These are phyloP conservation scores for Daldinia loculata DNA, from an alignment of 495 filamentous ascomycete species.

Conservation along the genomic window DNA sequence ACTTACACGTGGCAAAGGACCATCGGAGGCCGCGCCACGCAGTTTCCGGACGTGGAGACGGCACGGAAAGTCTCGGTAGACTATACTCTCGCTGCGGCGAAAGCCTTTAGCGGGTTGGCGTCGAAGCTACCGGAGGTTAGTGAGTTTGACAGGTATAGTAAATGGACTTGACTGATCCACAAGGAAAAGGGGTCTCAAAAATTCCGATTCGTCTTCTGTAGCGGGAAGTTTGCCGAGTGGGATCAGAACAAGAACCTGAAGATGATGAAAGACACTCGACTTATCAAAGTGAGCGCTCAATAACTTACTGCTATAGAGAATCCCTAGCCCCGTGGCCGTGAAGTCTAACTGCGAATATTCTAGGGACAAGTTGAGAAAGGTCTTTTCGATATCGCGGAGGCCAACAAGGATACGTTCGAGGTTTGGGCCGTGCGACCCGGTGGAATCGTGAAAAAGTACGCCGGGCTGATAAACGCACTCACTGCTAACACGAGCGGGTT, in stretches of 20 bases:
- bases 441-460: slow-evolving; percentile 50
- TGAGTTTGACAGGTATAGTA: too few relatives aligned
- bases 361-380: slow-evolving; percentile 56
- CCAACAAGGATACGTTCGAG: slow-evolving; percentile 44
- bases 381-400: slow-evolving; percentile 47
- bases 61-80: slow-evolving; percentile 53
- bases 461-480: slow-evolving; percentile 42
- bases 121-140: slow-evolving; percentile 23
- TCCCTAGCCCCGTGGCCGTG: background rate
- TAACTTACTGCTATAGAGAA: background rate
- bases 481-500: slow-evolving; percentile 37
- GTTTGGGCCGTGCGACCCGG: slow-evolving; percentile 45
- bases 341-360: slow-evolving; percentile 1
- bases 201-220: slow-evolving; percentile 63
- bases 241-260: slow-evolving; percentile 56
- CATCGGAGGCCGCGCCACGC: slow-evolving; percentile 42
- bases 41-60: slow-evolving; percentile 46
- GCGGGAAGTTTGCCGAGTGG: slow-evolving; percentile 57
- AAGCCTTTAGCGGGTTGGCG: slow-evolving; percentile 49
- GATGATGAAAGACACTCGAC: slow-evolving; percentile 54
- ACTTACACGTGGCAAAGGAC: slow-evolving; percentile 36
- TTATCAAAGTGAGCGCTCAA: slow-evolving; percentile 51
- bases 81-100: slow-evolving; percentile 54
- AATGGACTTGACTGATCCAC: too few relatives aligned
- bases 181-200: slow-evolving; percentile 32